phyloP scores from a whole-genome alignment of 1,284 basidiomycete genomes.

The Irpex lacteus region DNA sequence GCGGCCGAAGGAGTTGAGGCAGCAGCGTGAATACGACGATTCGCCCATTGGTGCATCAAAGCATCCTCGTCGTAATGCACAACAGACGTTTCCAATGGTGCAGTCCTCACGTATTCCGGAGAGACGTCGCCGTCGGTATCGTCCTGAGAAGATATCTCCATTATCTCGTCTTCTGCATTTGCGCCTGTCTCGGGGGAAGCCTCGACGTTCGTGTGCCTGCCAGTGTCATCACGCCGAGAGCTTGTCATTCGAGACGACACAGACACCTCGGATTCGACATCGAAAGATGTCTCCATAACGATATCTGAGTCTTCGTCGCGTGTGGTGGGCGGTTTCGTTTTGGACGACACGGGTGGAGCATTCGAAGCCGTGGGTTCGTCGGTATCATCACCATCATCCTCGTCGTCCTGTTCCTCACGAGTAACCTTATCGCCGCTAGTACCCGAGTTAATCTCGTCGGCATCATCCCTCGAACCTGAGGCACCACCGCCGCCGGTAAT shows the following conservation, averaged over 20 bases:
- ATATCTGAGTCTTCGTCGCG: not conserved
- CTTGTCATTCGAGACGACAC: not conserved
- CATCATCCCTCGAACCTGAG: constrained; percentile 13
- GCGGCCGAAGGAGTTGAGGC: not conserved
- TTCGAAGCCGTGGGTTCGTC: not conserved
- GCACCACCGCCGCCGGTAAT: constrained; percentile 17
- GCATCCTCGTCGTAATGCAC: not conserved
- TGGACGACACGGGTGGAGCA: not conserved
- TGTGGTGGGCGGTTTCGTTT: not conserved
- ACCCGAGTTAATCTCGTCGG: no score
- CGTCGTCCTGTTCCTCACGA: not conserved
- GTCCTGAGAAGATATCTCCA: not conserved
- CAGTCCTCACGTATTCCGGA: not conserved
- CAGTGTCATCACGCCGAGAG: not conserved
- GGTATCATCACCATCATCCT: not conserved
- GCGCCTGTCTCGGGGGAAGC: not conserved
- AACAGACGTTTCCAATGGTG: not conserved
- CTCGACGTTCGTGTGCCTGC: not conserved
- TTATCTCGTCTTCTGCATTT: not conserved
- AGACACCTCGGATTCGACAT: not conserved
- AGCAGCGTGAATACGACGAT: not conserved
- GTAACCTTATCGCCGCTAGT: no score
- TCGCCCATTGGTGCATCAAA: not conserved
- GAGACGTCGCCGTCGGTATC: not conserved
- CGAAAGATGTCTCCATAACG: not conserved